Base-by-base conservation (phyloP, 2,329 filamentous ascomycete species). In the Colletotrichum sp. region DNA sequence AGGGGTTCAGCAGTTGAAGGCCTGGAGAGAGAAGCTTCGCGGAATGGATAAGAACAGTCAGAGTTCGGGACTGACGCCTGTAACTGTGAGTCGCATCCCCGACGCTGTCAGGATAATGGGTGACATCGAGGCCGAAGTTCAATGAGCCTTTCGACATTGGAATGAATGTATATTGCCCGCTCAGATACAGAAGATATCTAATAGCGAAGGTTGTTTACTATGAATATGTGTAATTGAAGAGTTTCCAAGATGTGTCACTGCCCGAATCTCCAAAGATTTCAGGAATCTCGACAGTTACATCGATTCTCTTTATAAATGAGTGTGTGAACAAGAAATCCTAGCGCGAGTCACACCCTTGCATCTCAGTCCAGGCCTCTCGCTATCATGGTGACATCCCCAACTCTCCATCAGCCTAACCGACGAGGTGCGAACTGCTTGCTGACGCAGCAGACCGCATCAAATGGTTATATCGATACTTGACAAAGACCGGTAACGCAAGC, bases 401-500 rank as follows among this genome's bases (percentile, higher is more conserved):
- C 2, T 43, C 1, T 43, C 0, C 39, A n/a, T 43, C 16, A 43
- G 18, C 39, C 39, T 15, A 6, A 15, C 15, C 8, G 18, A 43
- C 0, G 16, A 43, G 16, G 8, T 0, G 5, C 8, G 39, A 43
- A 43, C 39, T 43, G 39, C 18, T 43, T 43, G 1, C 18, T n/a
- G 39, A 10, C 18, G 18, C 39, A 43, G 39, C 16, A 0, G 2
- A 43, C n/a, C 18, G 18, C 18, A 5, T n/a, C 36, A 43, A 43
- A 1, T 18, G 0, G 0, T 18, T 43, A 16, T 16, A 8, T 43
- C 36, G 8, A 3, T 34, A 34, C 32, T 34, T 13, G 10, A 13
- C 5, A 12, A 12, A 1, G 1, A 16, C 39, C 8, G 18, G 16
- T 43, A 10, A 43, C n/a, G 0, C 9, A 10, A n/a, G 0, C 18